phyloP scores from a whole-genome alignment of 306 rosid species.

The Quercus gilva region DNA sequence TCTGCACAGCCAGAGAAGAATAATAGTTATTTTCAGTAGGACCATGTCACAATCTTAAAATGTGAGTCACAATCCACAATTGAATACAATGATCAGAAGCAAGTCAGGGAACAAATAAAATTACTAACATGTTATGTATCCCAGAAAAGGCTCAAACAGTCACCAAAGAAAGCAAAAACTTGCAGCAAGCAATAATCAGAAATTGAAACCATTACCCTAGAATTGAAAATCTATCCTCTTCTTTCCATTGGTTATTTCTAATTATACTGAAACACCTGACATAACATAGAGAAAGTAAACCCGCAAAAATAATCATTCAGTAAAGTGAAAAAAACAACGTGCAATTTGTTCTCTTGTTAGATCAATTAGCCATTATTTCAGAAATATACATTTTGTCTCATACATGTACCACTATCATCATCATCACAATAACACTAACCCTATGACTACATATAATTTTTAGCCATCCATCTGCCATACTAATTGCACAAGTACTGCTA shows the following conservation, averaged over 20 bases:
- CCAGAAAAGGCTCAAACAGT: background rate
- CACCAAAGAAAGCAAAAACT: background rate
- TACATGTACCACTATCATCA: background rate
- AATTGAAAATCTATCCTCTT: background rate
- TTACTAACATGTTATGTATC: background rate
- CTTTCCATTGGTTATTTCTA: background rate
- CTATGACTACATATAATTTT: background rate
- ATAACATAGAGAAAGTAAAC: background rate
- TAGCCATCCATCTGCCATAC: background rate
- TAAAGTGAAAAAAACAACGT: background rate
- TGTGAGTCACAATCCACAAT: background rate
- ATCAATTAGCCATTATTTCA: background rate
- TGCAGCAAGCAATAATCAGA: background rate
- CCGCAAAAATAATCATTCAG: background rate
- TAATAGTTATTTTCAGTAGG: background rate
- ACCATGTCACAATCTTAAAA: background rate
- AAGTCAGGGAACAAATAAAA: background rate
- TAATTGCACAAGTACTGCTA: background rate
- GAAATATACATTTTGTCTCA: background rate
- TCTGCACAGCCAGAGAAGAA: constrained; percentile 50
- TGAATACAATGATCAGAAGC: background rate
- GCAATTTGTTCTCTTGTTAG: background rate
- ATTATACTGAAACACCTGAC: background rate
- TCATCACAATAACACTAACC: background rate
- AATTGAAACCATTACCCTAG: background rate